These are phyloP conservation scores for Fraxinus platypoda DNA, from an alignment of 305 asterid genomes.

Conservation along the genomic window DNA sequence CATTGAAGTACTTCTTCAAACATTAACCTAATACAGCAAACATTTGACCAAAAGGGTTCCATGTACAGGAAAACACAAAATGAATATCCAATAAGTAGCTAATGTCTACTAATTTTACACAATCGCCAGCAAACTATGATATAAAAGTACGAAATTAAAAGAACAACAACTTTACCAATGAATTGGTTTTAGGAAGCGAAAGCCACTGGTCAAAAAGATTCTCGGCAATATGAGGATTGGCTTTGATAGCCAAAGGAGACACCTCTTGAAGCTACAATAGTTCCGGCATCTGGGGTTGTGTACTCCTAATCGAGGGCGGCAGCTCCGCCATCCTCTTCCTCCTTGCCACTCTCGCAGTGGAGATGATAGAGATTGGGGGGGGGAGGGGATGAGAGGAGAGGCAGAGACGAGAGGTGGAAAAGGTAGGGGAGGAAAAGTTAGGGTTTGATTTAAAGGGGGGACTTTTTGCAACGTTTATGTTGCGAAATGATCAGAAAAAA, in stretches of 20 bases:
- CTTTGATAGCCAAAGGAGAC: constrained; percentile 79
- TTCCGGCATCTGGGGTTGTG: constrained; percentile 34
- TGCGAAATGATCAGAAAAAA: no score
- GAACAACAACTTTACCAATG: constrained; percentile 50
- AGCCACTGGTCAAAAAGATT: constrained; percentile 93
- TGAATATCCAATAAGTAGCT: background rate
- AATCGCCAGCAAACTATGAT: background rate
- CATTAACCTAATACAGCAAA: constrained; percentile 14
- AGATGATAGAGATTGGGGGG: no score
- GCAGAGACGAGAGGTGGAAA: no score
- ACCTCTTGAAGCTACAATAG: constrained; percentile 82
- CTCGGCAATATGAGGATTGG: constrained; percentile 71
- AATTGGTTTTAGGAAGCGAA: constrained; percentile 67
- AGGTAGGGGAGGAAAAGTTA: no score
- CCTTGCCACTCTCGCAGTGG: no score
- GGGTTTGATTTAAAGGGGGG: no score
- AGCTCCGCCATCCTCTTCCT: no score
- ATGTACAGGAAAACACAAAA: no score
- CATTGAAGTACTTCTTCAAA: constrained; percentile 4
- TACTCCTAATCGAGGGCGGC: no score
- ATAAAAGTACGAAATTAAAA: background rate
- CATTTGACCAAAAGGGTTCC: background rate
- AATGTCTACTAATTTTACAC: background rate
- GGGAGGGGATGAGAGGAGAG: no score
- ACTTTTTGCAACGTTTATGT: no score